Evolutionary conservation across 768 basidiomycete genomes (phyloP), one percentile per base, ranked within the genome.

Genomic region (Suillus clintonianus): DNA sequence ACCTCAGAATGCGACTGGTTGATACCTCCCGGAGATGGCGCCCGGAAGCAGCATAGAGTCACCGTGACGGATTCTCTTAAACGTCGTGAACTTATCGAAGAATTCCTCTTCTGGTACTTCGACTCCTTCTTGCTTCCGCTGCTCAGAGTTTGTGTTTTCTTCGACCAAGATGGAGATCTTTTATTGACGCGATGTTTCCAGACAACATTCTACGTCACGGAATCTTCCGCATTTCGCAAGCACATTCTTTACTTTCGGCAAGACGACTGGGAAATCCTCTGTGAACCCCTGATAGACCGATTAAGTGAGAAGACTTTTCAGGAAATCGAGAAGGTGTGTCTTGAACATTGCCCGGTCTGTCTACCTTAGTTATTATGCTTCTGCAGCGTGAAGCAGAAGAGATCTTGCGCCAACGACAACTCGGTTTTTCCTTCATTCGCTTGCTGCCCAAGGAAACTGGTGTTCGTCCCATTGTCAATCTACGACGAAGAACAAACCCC

Each of bases 101-200:
- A 97, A 57, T 94, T 97, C 71, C 62, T 98, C n/a, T 91, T 88
- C 71, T 99, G 97, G 97, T 89, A 94, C 68, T 93, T 97, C 63
- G 91, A 95, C 70, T 89, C 87, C 0, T 95, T 96, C 73, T 75
- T 99, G 7, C 75, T 91, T 7, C 86, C 91, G 0, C 78, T 99
- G 6, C 74, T 98, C 45, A 89, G 86, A 81, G 97, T 93, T 65
- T 51, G 83, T 71, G 22, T 60, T 22, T 48, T 11, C 37, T 42
- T 45, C 48, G 24, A 48, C 43, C 57, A 32, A 61, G n/a, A n/a
- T 17, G 56, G n/a, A 15, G 11, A 42, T 43, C 2, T 24, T 15
- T 53, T 56, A 39, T 53, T 59, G 55, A 42, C 50, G 37, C 10
- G 3, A 22, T 30, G 27, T 2, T 54, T 67, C 3, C 61, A 98